A percentile compares a stretch with the other conserved stretches of the same genome.
Conservation (phyloP, 1,284 basidiomycete genomes). For the Cutaneotrichosporon sp. region DNA sequence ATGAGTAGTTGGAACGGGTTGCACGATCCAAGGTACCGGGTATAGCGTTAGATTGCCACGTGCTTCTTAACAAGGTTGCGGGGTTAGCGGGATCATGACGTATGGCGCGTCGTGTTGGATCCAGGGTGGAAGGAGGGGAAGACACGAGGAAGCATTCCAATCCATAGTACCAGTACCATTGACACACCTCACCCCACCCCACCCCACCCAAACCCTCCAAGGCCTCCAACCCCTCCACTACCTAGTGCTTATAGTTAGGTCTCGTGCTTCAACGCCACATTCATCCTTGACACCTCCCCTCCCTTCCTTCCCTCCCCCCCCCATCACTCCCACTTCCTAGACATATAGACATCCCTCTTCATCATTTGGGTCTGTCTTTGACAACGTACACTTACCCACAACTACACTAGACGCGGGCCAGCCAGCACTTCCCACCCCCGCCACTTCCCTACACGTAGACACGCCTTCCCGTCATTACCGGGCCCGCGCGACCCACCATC, state of each 20-base stretch:
- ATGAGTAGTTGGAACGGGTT: neutral
- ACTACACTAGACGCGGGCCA: constrained; percentile 13
- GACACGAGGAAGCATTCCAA: too few relatives aligned
- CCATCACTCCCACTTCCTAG: neutral
- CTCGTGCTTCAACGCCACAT: neutral
- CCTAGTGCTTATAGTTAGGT: too few relatives aligned
- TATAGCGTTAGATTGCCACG: too few relatives aligned
- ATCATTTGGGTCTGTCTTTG: neutral
- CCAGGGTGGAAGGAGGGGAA: too few relatives aligned
- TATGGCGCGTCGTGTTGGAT: neutral
- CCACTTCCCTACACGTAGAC: neutral
- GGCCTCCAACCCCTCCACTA: too few relatives aligned
- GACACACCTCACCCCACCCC: neutral
- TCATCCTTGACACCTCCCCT: neutral
- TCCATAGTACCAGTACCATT: neutral
- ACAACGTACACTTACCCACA: constrained; percentile 3
- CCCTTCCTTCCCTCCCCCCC: constrained; percentile 7
- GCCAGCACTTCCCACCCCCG: neutral
- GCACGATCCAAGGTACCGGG: too few relatives aligned
- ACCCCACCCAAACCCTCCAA: too few relatives aligned
- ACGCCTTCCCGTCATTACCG: neutral
- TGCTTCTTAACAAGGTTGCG: neutral
- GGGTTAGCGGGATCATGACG: constrained; percentile 20
- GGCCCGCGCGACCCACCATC: neutral
- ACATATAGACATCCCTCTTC: neutral